These are phyloP conservation scores for Stereocaulon alpinum DNA, from an alignment of 495 filamentous ascomycete species.

Conservation along the genomic window DNA sequence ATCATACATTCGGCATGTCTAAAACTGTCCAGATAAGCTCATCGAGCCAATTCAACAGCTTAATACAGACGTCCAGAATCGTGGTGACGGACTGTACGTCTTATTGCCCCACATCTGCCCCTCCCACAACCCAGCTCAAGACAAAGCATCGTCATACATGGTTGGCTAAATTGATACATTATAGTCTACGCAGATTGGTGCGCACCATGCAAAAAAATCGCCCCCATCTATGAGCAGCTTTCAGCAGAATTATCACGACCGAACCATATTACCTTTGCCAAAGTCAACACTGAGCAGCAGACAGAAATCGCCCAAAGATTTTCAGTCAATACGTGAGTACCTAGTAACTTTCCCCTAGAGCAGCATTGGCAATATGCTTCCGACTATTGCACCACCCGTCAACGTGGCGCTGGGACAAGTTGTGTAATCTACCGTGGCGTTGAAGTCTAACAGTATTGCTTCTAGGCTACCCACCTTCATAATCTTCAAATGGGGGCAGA, in stretches of 20 bases:
- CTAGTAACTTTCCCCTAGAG: too few species aligned
- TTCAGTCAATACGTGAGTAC: slow-evolving; percentile 55
- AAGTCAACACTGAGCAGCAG: slow-evolving; percentile 73
- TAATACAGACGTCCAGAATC: slow-evolving; percentile 57
- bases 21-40: slow-evolving; percentile 62
- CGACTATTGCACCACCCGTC: too few species aligned
- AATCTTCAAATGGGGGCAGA: slow-evolving; percentile 66
- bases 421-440: too few species aligned
- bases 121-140: slow-evolving; percentile 13
- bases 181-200: slow-evolving; percentile 85
- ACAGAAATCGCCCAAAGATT: slow-evolving; percentile 62
- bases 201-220: slow-evolving; percentile 72
- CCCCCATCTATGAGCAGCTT: slow-evolving; percentile 74
- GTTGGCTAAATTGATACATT: slow-evolving; percentile 1
- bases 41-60: slow-evolving; percentile 53
- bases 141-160: slow-evolving; percentile 44
- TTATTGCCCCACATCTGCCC: slow-evolving; percentile 16
- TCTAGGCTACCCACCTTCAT: slow-evolving; percentile 73
- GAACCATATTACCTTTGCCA: slow-evolving; percentile 69
- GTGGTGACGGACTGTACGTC: slow-evolving; percentile 79
- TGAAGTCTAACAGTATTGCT: background rate
- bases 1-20: slow-evolving; percentile 35
- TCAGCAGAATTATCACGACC: slow-evolving; percentile 60
- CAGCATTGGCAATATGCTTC: too few species aligned
- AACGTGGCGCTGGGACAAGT: background rate